A percentile compares a stretch with the other conserved stretches of the same genome.
Conservation (phyloP, 306 rosid species). For the Dicorynia guianensis region DNA sequence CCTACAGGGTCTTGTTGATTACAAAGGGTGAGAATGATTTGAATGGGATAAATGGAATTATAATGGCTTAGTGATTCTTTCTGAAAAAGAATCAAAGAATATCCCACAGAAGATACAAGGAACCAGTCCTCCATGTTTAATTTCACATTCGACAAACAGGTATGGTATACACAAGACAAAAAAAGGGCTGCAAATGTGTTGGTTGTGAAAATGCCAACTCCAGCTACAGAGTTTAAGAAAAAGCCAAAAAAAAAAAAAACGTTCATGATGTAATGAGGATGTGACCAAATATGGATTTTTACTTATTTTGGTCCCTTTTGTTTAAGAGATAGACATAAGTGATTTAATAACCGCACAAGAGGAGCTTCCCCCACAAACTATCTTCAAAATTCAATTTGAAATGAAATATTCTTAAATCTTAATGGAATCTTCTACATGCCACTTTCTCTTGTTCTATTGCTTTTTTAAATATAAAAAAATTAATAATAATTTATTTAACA, state of each 20-base stretch:
- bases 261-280: neutral
- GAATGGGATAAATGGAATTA: slow-evolving; percentile 18
- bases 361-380: too few relatives aligned
- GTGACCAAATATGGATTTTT: slow-evolving; percentile 21
- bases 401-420: neutral
- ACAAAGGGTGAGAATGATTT: neutral
- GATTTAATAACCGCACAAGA: neutral
- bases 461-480: too few relatives aligned
- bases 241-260: slow-evolving; percentile 5
- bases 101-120: slow-evolving; percentile 17
- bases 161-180: neutral
- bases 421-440: neutral
- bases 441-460: too few relatives aligned
- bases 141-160: neutral
- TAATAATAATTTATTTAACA: too few relatives aligned
- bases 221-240: slow-evolving; percentile 14
- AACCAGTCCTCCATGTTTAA: neutral
- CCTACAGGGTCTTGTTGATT: slow-evolving; percentile 17
- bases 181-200: neutral
- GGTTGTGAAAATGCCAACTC: slow-evolving; percentile 38
- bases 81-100: slow-evolving; percentile 3
- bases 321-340: neutral
- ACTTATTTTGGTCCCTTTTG: neutral
- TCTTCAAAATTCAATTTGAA: too few relatives aligned
- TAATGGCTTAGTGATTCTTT: neutral